Evolutionary conservation across 106 monocot species (phyloP).

Genomic region (Triglochin maritima): DNA sequence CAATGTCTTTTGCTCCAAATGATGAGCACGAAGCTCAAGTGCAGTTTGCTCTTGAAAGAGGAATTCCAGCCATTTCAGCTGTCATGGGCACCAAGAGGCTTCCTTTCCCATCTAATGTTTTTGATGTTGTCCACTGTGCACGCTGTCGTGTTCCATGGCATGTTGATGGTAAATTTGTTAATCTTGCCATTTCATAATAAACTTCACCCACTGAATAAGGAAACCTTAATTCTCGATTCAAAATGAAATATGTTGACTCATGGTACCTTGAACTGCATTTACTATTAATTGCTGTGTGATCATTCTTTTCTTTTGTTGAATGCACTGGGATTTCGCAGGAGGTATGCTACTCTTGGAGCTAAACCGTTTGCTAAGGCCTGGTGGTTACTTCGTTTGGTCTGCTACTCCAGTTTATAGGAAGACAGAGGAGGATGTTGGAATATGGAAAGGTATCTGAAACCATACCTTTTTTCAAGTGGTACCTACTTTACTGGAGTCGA

Average conservation of each 20-base stretch:
- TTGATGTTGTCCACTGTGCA: slow-evolving; percentile 92
- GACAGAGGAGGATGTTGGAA: slow-evolving; percentile 53
- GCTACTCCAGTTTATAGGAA: slow-evolving; percentile 87
- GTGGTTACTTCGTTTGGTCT: slow-evolving; percentile 94
- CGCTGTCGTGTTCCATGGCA: slow-evolving; percentile 96
- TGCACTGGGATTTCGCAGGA: slow-evolving; percentile 26
- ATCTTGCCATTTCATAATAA: background rate
- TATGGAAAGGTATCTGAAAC: slow-evolving; percentile 55
- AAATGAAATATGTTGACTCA: too few species aligned
- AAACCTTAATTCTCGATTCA: too few species aligned
- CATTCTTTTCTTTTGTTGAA: background rate
- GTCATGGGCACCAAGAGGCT: slow-evolving; percentile 95
- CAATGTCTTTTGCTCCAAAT: slow-evolving; percentile 98
- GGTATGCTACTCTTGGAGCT: slow-evolving; percentile 83
- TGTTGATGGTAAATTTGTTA: slow-evolving; percentile 48
- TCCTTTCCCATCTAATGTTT: slow-evolving; percentile 62
- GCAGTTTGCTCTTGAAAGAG: slow-evolving; percentile 92
- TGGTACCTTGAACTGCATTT: background rate
- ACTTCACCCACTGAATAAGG: too few species aligned
- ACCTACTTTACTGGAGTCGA: background rate
- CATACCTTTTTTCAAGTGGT: background rate
- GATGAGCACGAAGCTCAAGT: slow-evolving; percentile 98
- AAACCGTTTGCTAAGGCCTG: slow-evolving; percentile 81
- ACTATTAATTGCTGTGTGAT: background rate
- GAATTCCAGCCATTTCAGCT: slow-evolving; percentile 89